Percentiles rank a stretch among this genome's conserved stretches.
These are phyloP conservation scores for Tetracladium maxilliforme DNA, from an alignment of 2,329 filamentous ascomycete species.

Conservation along the genomic window DNA sequence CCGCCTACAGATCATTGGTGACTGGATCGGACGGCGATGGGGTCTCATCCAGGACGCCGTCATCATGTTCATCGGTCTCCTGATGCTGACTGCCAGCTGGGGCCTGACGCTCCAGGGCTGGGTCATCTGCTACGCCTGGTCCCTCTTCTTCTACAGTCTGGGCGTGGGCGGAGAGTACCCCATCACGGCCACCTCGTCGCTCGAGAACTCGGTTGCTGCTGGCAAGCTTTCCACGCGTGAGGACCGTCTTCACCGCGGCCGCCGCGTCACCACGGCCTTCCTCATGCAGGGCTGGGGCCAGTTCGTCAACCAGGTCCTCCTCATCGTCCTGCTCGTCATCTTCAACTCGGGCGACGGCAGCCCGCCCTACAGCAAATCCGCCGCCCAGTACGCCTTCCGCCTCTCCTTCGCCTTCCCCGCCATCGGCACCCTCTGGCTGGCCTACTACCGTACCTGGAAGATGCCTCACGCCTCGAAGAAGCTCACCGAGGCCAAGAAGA, in stretches of 20 bases:
- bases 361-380: constrained; percentile 62
- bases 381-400: constrained; percentile 82
- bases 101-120: constrained; percentile 76
- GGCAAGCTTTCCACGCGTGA: constrained; percentile 82
- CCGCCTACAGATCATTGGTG: too few species aligned
- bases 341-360: constrained; percentile 59
- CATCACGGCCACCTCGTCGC: constrained; percentile 89
- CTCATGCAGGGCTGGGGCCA: constrained; percentile 99
- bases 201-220: constrained; percentile 78
- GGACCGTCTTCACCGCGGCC: constrained; percentile 86
- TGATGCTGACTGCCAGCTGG: constrained; percentile 89
- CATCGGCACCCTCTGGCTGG: constrained; percentile 81
- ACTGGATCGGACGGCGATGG: constrained; percentile 80
- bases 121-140: constrained; percentile 95
- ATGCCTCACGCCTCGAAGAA: constrained; percentile 83
- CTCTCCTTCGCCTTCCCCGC: constrained; percentile 86
- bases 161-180: constrained; percentile 81
- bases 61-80: constrained; percentile 86
- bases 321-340: constrained; percentile 76
- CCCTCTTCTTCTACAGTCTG: constrained; percentile 78
- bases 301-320: constrained; percentile 79
- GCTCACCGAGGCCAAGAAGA: constrained; percentile 70
- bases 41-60: constrained; percentile 88
- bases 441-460: constrained; percentile 92
- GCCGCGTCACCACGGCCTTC: constrained; percentile 91